Conservation (phyloP, 2,329 filamentous ascomycete genomes). For the Gremmenia infestans region DNA sequence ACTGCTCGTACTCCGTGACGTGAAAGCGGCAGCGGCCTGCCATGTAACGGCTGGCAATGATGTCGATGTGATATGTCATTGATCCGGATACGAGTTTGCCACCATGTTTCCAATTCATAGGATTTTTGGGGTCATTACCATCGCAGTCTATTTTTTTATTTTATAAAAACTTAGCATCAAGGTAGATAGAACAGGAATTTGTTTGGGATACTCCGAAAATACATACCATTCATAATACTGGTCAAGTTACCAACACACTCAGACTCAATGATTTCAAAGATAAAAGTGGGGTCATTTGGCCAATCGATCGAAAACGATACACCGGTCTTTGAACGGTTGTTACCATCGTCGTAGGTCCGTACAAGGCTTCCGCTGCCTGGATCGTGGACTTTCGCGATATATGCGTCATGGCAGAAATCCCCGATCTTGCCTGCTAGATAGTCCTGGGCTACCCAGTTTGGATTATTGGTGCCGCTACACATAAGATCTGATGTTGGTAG, state of each 20-base stretch:
- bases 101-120: conserved; percentile 4
- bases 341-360: not conserved
- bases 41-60: not conserved
- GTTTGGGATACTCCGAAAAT: not conserved
- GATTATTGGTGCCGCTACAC: conserved; percentile 1
- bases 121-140: not conserved
- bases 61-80: not conserved
- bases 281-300: not conserved
- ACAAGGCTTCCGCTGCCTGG: not conserved
- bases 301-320: not conserved
- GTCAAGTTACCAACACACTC: not conserved
- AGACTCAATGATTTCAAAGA: not conserved
- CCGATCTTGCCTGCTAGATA: not conserved
- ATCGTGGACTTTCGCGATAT: not conserved
- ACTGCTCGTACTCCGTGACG: not conserved
- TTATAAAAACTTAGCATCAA: not conserved
- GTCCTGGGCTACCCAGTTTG: not conserved
- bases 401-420: not conserved
- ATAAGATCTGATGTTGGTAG: not conserved
- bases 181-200: not conserved
- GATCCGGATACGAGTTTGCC: not conserved
- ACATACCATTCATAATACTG: not conserved
- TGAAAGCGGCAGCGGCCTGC: not conserved
- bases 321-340: not conserved
- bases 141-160: not conserved